A percentile compares a stretch with the other conserved stretches of the same genome.
phyloP scores from a whole-genome alignment of 2,329 filamentous ascomycete species.

The Mycogone perniciosa region DNA sequence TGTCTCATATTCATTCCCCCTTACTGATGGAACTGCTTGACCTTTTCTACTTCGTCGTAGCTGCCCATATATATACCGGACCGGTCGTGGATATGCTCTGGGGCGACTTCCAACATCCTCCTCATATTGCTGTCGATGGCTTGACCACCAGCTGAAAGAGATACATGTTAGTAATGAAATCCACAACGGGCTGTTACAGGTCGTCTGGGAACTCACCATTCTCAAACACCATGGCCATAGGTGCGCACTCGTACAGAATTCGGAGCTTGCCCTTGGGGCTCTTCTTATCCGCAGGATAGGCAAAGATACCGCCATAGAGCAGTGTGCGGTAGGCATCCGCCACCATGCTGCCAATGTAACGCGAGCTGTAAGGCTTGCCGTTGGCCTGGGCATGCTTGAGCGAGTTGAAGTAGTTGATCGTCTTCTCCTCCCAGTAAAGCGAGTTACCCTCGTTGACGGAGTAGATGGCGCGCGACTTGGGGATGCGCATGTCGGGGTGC shows the following conservation, averaged over 20 bases:
- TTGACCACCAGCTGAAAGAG: slow-evolving; percentile 69
- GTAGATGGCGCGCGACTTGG: slow-evolving; percentile 78
- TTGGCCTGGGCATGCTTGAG: slow-evolving; percentile 71
- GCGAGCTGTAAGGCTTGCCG: slow-evolving; percentile 85
- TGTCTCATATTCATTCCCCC: background rate
- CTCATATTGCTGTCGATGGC: slow-evolving; percentile 88
- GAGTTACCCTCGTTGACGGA: slow-evolving; percentile 98
- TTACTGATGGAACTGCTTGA: slow-evolving; percentile 68
- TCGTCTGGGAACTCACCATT: slow-evolving; percentile 60
- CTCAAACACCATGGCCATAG: slow-evolving; percentile 98
- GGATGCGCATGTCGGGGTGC: slow-evolving; percentile 89
- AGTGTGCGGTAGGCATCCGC: slow-evolving; percentile 95
- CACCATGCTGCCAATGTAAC: slow-evolving; percentile 98
- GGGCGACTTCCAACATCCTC: slow-evolving; percentile 82
- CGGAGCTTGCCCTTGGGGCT: slow-evolving; percentile 96
- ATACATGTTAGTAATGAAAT: slow-evolving; percentile 21
- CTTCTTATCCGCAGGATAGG: slow-evolving; percentile 97
- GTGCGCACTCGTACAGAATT: slow-evolving; percentile 96
- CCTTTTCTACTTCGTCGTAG: slow-evolving; percentile 91
- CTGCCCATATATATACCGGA: slow-evolving; percentile 96
- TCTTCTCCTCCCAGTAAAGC: slow-evolving; percentile 86
- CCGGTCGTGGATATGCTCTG: slow-evolving; percentile 89
- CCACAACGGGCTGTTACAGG: background rate
- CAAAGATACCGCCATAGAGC: slow-evolving; percentile 93
- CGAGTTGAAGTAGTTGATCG: slow-evolving; percentile 81